phyloP scores from a whole-genome alignment of 1,284 basidiomycete species.

The Cerrena zonata region DNA sequence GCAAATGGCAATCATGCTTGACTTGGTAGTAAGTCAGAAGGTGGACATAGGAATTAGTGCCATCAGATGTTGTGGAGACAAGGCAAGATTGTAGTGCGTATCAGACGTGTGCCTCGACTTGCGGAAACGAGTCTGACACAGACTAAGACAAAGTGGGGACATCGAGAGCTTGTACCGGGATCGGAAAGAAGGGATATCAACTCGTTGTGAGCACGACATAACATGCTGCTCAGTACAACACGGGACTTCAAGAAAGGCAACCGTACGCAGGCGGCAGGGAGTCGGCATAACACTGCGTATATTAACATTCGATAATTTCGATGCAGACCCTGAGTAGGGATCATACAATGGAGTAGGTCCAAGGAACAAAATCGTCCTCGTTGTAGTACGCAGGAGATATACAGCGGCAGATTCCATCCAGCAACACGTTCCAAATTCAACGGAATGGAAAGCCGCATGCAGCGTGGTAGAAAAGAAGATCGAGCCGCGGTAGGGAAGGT shows the following conservation, averaged over 20 bases:
- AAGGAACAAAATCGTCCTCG: background rate
- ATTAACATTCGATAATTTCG: background rate
- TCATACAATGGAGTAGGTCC: background rate
- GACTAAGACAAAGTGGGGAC: constrained; percentile 5
- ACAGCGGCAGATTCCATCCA: too few species aligned
- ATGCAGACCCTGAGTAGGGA: background rate
- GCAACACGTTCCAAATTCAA: too few species aligned
- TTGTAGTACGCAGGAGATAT: background rate
- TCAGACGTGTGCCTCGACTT: background rate
- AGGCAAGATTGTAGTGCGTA: too few species aligned
- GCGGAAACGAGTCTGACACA: background rate
- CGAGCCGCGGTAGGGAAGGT: too few species aligned
- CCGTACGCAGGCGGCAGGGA: background rate
- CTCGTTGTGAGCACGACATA: background rate
- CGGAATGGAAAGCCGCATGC: too few species aligned
- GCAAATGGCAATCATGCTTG: too few species aligned
- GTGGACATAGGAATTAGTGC: too few species aligned
- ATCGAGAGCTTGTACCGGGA: background rate
- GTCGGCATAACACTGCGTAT: background rate
- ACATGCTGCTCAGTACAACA: background rate
- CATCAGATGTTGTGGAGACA: too few species aligned
- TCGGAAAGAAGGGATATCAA: too few species aligned
- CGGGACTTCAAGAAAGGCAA: too few species aligned
- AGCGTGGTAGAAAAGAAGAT: too few species aligned
- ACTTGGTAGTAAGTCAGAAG: too few species aligned